phyloP scores from a whole-genome alignment of 2,329 filamentous ascomycete genomes.

The Chrysoporthe austroafricana region DNA sequence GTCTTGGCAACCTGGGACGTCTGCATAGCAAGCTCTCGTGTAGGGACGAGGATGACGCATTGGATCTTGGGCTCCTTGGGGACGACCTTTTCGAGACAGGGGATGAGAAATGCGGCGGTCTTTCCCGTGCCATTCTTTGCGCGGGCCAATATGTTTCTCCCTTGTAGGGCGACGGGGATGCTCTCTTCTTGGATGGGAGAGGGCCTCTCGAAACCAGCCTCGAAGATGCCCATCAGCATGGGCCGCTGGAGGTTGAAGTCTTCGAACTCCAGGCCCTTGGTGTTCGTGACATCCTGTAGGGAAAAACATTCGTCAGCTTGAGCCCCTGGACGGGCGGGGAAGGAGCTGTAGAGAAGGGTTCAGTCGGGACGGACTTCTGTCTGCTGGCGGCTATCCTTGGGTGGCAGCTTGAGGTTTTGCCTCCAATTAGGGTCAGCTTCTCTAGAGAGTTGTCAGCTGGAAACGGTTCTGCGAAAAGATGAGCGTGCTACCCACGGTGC shows the following conservation, averaged over 20 bases:
- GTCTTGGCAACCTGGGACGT: slow-evolving; percentile 99
- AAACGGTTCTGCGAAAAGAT: neutral
- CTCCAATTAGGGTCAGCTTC: slow-evolving; percentile 71
- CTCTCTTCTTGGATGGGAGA: slow-evolving; percentile 99
- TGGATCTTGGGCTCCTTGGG: slow-evolving; percentile 96
- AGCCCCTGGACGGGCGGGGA: neutral
- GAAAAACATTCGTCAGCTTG: slow-evolving; percentile 9
- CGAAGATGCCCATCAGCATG: slow-evolving; percentile 98
- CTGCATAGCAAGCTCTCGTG: slow-evolving; percentile 94
- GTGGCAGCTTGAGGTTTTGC: slow-evolving; percentile 70
- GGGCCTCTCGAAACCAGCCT: slow-evolving; percentile 97
- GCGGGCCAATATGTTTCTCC: slow-evolving; percentile 90
- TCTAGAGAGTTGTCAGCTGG: slow-evolving; percentile 49
- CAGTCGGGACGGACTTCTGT: slow-evolving; percentile 65
- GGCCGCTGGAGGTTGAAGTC: slow-evolving; percentile 95
- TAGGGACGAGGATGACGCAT: slow-evolving; percentile 93
- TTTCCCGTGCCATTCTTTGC: slow-evolving; percentile 99
- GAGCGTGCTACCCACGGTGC: slow-evolving; percentile 4
- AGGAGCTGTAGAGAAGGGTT: neutral
- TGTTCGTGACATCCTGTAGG: slow-evolving; percentile 94
- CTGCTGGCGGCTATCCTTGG: slow-evolving; percentile 77
- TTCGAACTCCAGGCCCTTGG: slow-evolving; percentile 96
- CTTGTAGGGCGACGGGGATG: slow-evolving; percentile 93
- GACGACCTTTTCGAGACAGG: slow-evolving; percentile 93
- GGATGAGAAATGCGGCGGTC: slow-evolving; percentile 97